Conservation (phyloP, 257 asterid genomes). For the Rhazya stricta region DNA sequence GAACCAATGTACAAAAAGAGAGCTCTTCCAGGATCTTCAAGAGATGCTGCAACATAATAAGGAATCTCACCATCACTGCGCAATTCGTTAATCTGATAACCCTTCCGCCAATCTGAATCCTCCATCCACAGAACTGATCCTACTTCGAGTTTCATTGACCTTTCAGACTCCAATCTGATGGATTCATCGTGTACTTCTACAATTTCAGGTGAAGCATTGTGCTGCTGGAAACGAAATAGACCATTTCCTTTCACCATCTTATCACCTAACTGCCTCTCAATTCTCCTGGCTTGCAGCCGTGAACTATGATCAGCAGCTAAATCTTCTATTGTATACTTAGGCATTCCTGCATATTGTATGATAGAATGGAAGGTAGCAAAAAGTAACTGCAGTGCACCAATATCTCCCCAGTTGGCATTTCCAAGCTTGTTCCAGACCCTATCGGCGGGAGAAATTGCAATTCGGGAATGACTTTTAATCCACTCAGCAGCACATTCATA, state of each 20-base stretch:
- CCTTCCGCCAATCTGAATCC: constrained; percentile 61
- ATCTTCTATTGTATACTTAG: constrained; percentile 77
- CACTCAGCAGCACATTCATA: constrained; percentile 86
- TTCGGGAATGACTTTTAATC: constrained; percentile 59
- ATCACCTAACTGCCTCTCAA: constrained; percentile 71
- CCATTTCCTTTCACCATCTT: constrained; percentile 57
- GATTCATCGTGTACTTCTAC: constrained; percentile 86
- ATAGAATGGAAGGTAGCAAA: constrained; percentile 87
- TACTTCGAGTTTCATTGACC: constrained; percentile 58
- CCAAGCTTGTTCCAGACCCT: constrained; percentile 98
- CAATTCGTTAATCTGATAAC: constrained; percentile 59
- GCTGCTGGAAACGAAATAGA: constrained; percentile 65
- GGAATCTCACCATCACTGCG: constrained; percentile 62
- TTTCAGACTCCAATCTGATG: constrained; percentile 42
- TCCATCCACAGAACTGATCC: constrained; percentile 71
- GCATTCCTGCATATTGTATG: constrained; percentile 68
- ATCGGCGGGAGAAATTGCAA: constrained; percentile 74
- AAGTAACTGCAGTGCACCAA: constrained; percentile 88
- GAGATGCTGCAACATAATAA: constrained; percentile 57
- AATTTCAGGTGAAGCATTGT: constrained; percentile 76
- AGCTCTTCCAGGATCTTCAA: constrained; percentile 50
- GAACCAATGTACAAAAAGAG: constrained; percentile 77
- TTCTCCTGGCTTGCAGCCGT: constrained; percentile 84
- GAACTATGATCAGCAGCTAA: constrained; percentile 92
- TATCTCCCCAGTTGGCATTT: constrained; percentile 96